These are phyloP conservation scores for Thelonectria blattea DNA, from an alignment of 2,329 filamentous ascomycete species.

Conservation along the genomic window DNA sequence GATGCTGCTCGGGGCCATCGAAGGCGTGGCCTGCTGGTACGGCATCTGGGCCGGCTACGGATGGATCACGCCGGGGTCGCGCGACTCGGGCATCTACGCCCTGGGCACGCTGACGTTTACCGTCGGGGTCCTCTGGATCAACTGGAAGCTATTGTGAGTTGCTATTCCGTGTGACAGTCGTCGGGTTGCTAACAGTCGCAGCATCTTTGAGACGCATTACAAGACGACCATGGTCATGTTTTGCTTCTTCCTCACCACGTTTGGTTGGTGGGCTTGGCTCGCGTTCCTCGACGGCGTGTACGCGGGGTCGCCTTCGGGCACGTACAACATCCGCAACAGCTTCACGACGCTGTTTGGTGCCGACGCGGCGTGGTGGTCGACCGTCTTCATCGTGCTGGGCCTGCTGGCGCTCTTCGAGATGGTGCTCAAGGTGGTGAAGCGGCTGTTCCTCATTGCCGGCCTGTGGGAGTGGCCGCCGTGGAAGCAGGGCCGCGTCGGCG, in stretches of 20 bases:
- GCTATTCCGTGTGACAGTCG: not conserved
- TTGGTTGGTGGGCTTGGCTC: conserved; percentile 78
- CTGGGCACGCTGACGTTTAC: conserved; percentile 76
- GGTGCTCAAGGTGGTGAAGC: conserved; percentile 57
- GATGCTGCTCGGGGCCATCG: conserved; percentile 75
- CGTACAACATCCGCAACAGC: conserved; percentile 72
- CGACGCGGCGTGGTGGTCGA: conserved; percentile 76
- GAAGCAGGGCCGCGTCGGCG: conserved; percentile 42
- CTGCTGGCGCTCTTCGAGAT: conserved; percentile 70
- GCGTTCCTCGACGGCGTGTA: conserved; percentile 72
- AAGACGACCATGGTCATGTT: conserved; percentile 69
- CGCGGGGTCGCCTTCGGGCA: conserved; percentile 50
- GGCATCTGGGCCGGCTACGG: conserved; percentile 60
- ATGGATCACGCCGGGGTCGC: conserved; percentile 54
- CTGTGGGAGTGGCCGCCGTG: conserved; percentile 56
- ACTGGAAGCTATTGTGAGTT: conserved; percentile 74
- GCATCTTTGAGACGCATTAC: conserved; percentile 78
- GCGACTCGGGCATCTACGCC: conserved; percentile 74
- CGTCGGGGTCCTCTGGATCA: conserved; percentile 73
- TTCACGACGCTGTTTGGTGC: conserved; percentile 71
- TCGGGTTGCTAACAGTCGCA: conserved; percentile 34
- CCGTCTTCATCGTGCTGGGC: conserved; percentile 67
- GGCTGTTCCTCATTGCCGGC: conserved; percentile 53
- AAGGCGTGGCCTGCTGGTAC: conserved; percentile 79
- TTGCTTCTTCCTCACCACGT: conserved; percentile 63